Evolutionary conservation across 768 basidiomycete genomes (phyloP).

Genomic region (Leccinum aurantiacum): DNA sequence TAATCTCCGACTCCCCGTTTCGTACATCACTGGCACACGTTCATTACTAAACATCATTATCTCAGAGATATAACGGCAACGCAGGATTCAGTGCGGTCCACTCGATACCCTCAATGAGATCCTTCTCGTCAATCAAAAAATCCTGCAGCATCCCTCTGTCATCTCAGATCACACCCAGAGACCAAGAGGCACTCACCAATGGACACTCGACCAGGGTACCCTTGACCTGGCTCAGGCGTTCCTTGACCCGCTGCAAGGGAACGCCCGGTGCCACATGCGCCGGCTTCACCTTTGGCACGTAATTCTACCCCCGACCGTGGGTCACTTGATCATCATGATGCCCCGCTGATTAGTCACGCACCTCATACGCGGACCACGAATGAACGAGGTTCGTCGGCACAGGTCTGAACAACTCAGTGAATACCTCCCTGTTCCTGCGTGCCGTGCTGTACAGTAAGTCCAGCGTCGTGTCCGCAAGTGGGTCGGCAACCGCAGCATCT

Average conservation of each 20-base stretch:
- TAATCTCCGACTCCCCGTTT: constrained; percentile 22
- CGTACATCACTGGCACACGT: neutral
- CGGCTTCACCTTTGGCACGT: constrained; percentile 71
- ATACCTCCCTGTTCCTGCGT: constrained; percentile 77
- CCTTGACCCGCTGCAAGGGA: constrained; percentile 70
- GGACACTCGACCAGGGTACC: constrained; percentile 78
- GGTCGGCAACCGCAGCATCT: constrained; percentile 75
- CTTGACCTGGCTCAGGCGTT: constrained; percentile 64
- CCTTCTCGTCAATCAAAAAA: constrained; percentile 81
- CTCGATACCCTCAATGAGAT: constrained; percentile 65
- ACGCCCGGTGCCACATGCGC: constrained; percentile 79
- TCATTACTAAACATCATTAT: constrained; percentile 6
- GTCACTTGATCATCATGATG: constrained; percentile 1
- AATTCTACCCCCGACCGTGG: constrained; percentile 46
- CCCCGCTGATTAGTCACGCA: constrained; percentile 32
- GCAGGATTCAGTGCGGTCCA: constrained; percentile 78
- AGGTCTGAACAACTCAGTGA: constrained; percentile 84
- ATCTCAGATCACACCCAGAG: constrained; percentile 5
- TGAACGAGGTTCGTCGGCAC: constrained; percentile 82
- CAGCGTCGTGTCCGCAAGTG: constrained; percentile 61
- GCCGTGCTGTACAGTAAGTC: constrained; percentile 71
- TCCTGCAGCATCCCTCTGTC: constrained; percentile 45
- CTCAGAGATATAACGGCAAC: constrained; percentile 72
- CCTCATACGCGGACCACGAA: constrained; percentile 77
- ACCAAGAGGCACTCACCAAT: constrained; percentile 45